Base-by-base conservation (phyloP, 768 basidiomycete genomes). In the Boletus rex-veris region DNA sequence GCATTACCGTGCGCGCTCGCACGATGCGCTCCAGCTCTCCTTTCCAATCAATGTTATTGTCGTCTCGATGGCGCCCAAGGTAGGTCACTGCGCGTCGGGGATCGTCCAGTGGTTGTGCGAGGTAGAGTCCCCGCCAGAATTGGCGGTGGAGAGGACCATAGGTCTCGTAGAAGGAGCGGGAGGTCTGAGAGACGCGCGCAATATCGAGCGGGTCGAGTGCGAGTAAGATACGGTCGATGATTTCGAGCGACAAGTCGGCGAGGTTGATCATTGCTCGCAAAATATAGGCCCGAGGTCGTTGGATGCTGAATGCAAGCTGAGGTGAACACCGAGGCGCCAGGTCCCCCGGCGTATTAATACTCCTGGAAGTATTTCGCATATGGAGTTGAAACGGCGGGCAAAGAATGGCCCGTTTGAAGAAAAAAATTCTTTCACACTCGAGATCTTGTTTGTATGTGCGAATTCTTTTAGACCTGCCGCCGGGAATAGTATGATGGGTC, bases 41-140 rank as follows among this genome's bases (percentile, higher is more conserved):
- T 59, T 69, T 79, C 87, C 87, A 90, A 54, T 79, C 69, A 7
- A 82, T 52, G 31, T 59, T 28, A 9, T 7, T 28, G 28, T 28
- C 64, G 4, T 55, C 48, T 6, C 62, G 67, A 58, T 18, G 55
- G 26, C 18, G 41, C 18, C 70, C 74, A 54, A 59, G 67, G 11
- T 70, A 68, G 3, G 74, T 75, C 6, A 80, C 60, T 43, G 82
- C 78, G n/a, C 50, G 48, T 9, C 82, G 72, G 2, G 82, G 86
- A 59, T 90, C 85, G 54, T 90, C 88, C 52, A 87, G 75, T 0
- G 79, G 75, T 52, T 82, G 79, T 1, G 69, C 60, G 40, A 90
- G 82, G 66, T 88, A 90, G 6, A 90, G 73, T 9, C 68, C 70
- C 8, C 84, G 77, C 88, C 88, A 90, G 36, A 88, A 69, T 28